A percentile compares a stretch with the other conserved stretches of the same genome.
phyloP scores from a whole-genome alignment of 129 eudicot genomes.

The Centella asiatica region DNA sequence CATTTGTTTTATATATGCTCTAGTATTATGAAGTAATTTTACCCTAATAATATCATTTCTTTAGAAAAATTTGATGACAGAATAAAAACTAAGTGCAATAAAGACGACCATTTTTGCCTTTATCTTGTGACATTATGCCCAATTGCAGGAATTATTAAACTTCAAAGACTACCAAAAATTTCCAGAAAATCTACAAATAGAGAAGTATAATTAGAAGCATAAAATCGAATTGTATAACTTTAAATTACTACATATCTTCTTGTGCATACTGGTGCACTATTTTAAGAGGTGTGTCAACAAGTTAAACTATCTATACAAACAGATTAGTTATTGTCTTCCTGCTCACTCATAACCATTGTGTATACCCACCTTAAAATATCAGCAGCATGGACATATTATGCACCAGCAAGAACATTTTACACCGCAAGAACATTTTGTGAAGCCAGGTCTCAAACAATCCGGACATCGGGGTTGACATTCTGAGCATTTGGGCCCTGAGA shows the following conservation, averaged over 20 bases:
- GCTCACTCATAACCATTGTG: conserved; percentile 23
- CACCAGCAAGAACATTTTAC: conserved; percentile 25
- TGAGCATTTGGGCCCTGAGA: conserved; percentile 37
- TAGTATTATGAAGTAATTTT: too few relatives aligned
- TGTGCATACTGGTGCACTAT: conserved; percentile 12
- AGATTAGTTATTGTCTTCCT: conserved; percentile 10
- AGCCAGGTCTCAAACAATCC: conserved; percentile 22
- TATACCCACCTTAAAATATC: conserved; percentile 40
- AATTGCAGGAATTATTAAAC: too few relatives aligned
- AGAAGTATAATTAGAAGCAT: background rate
- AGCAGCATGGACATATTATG: conserved; percentile 54
- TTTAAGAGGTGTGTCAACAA: conserved; percentile 12
- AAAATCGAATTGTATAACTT: conserved; percentile 6
- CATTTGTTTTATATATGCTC: too few relatives aligned
- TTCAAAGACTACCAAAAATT: background rate
- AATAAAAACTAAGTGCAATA: too few relatives aligned
- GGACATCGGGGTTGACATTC: conserved; percentile 31
- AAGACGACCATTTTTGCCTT: too few relatives aligned
- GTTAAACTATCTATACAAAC: conserved; percentile 32
- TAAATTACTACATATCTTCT: background rate
- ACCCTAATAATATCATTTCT: too few relatives aligned
- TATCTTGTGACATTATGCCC: too few relatives aligned
- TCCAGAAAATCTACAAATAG: background rate
- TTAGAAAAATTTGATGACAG: too few relatives aligned
- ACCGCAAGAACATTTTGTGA: conserved; percentile 19